Percentiles rank a stretch among this genome's conserved stretches.
Evolutionary conservation across 495 filamentous ascomycete species (phyloP).

Genomic region (Trichoderma asperelloides): DNA sequence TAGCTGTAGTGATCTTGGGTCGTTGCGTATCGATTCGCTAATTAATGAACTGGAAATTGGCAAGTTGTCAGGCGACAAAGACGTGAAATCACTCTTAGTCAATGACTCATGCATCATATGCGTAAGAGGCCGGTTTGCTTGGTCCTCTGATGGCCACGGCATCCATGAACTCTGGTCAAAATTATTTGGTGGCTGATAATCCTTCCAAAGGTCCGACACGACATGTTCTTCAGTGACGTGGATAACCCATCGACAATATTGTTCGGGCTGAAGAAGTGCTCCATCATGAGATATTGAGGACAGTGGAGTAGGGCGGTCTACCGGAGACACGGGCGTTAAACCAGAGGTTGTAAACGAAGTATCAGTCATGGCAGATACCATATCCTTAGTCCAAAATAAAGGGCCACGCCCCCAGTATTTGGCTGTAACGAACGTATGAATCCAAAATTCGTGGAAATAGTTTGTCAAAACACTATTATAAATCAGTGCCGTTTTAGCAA

Average conservation of each 20-base stretch:
- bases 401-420: constrained; percentile 36
- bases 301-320: constrained; percentile 23
- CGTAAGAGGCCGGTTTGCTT: constrained; percentile 9
- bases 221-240: no score
- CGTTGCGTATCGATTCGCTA: constrained; percentile 17
- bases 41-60: constrained; percentile 23
- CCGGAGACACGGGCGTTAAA: constrained; percentile 14
- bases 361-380: constrained; percentile 9
- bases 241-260: no score
- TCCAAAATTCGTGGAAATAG: constrained; percentile 33
- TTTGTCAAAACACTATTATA: neutral
- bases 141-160: constrained; percentile 17
- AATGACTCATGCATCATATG: constrained; percentile 20
- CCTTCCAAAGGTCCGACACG: no score
- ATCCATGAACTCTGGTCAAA: no score
- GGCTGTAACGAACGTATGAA: constrained; percentile 32
- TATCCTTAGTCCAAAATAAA: constrained; percentile 20
- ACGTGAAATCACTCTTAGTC: constrained; percentile 25
- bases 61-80: constrained; percentile 13
- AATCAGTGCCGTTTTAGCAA: no score
- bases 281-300: no score
- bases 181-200: no score
- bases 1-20: constrained; percentile 19
- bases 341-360: neutral
- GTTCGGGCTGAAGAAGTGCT: no score